These are phyloP conservation scores for Hypoxylon lenormandii DNA, from an alignment of 495 filamentous ascomycete genomes.

Conservation along the genomic window DNA sequence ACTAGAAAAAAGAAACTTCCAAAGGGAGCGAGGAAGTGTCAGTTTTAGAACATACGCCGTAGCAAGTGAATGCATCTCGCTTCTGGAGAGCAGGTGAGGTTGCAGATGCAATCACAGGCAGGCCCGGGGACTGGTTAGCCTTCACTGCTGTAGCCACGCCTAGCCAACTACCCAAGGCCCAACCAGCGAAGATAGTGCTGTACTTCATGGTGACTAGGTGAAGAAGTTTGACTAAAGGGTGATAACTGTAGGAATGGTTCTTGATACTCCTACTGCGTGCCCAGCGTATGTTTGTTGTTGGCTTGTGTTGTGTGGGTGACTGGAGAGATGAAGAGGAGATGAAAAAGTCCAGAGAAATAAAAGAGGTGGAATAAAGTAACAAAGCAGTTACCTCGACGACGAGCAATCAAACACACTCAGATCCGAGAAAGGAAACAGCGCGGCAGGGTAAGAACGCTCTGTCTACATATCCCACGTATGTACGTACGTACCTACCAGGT, in stretches of 20 bases:
- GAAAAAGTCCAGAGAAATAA: not conserved
- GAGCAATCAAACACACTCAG: too few relatives aligned
- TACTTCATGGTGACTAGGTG: conserved; percentile 34
- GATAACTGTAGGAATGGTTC: not conserved
- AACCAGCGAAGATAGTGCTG: not conserved
- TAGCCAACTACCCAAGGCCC: conserved; percentile 15
- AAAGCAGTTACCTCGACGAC: not conserved
- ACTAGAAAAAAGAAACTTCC: not conserved
- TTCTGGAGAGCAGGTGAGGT: conserved; percentile 28
- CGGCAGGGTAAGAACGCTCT: too few relatives aligned
- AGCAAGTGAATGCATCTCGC: conserved; percentile 49
- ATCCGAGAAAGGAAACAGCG: too few relatives aligned
- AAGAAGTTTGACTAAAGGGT: not conserved
- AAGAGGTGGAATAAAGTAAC: not conserved
- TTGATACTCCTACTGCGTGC: not conserved
- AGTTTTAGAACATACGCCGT: conserved; percentile 39
- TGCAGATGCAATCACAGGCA: not conserved
- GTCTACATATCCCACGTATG: too few relatives aligned
- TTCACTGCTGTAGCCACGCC: not conserved
- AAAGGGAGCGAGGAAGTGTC: too few relatives aligned
- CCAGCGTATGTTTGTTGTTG: not conserved
- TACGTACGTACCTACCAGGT: too few relatives aligned
- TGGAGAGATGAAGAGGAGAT: not conserved
- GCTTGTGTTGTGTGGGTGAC: not conserved
- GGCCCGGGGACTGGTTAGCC: not conserved